Conservation (phyloP, 169 alveolate genomes). For the Perkinsus olseni region DNA sequence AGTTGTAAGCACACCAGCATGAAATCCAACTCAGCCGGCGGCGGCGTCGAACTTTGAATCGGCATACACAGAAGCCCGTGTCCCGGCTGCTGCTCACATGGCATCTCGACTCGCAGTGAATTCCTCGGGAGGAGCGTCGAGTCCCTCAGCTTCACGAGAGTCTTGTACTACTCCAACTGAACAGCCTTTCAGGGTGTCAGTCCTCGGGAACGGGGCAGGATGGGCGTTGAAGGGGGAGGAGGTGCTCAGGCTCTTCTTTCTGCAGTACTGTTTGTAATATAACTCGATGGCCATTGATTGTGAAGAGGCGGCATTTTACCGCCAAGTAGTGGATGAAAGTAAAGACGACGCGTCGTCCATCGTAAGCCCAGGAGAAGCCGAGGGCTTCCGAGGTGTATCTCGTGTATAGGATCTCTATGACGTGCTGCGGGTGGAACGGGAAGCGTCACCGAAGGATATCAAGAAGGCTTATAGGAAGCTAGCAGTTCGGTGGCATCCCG, state of each 20-base stretch:
- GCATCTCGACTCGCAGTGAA: too few species aligned
- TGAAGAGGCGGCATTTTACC: background rate
- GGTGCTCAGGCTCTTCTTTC: background rate
- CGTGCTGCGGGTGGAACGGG: background rate
- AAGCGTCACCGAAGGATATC: constrained; percentile 28
- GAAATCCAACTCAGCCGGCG: too few species aligned
- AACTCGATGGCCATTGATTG: background rate
- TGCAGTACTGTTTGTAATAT: background rate
- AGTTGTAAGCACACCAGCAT: too few species aligned
- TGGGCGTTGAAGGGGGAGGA: too few species aligned
- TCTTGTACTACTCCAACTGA: too few species aligned
- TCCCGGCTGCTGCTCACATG: too few species aligned
- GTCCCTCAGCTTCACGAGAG: too few species aligned
- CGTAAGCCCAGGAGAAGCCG: background rate
- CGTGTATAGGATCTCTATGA: background rate
- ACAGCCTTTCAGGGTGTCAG: too few species aligned
- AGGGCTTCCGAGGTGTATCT: background rate
- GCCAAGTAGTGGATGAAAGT: background rate
- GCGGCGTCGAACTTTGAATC: too few species aligned
- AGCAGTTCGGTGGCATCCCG: constrained; percentile 65
- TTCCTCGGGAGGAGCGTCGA: too few species aligned
- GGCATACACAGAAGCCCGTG: too few species aligned
- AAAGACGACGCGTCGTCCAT: background rate
- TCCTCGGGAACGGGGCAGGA: too few species aligned
- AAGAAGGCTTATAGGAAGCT: constrained; percentile 56